These are phyloP conservation scores for Fusarium marasasianum DNA, from an alignment of 2,329 filamentous ascomycete species.

Conservation along the genomic window DNA sequence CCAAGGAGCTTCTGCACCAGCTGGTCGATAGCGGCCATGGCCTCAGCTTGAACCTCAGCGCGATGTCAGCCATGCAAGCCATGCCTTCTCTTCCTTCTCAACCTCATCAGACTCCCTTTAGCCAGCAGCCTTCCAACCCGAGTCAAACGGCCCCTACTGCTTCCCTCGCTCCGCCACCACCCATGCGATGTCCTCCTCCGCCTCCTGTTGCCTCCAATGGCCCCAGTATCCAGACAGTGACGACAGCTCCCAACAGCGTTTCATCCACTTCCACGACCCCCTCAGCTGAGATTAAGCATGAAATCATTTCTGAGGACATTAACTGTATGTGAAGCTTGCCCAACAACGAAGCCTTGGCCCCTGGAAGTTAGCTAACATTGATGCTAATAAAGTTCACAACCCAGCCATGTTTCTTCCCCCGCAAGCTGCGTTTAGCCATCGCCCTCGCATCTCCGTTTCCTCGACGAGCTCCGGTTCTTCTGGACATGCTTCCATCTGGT, in stretches of 20 bases:
- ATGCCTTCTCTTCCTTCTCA: slow-evolving; percentile 28
- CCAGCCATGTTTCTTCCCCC: slow-evolving; percentile 48
- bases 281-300: slow-evolving; percentile 44
- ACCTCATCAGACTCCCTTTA: slow-evolving; percentile 32
- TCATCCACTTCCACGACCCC: slow-evolving; percentile 38
- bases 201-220: slow-evolving; percentile 39
- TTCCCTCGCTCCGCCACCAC: slow-evolving; percentile 44
- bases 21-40: slow-evolving; percentile 52
- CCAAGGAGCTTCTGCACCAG: slow-evolving; percentile 54
- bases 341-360: background rate
- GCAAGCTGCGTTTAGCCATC: slow-evolving; percentile 52
- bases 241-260: slow-evolving; percentile 31
- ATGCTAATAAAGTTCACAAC: slow-evolving; percentile 33
- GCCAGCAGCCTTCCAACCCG: slow-evolving; percentile 23
- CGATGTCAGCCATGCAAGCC: slow-evolving; percentile 26
- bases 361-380: slow-evolving; percentile 8
- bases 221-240: slow-evolving; percentile 30
- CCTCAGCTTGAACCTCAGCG: slow-evolving; percentile 39
- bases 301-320: slow-evolving; percentile 43
- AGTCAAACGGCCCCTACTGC: slow-evolving; percentile 32
- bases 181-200: slow-evolving; percentile 48
- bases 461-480: slow-evolving; percentile 61
- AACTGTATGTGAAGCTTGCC: slow-evolving; percentile 36
- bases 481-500: slow-evolving; percentile 59
- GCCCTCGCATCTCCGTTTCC: slow-evolving; percentile 58